Percentiles rank a stretch among this genome's conserved stretches.
These are phyloP conservation scores for Teratosphaeriaceae sp. DNA, from an alignment of 2,329 filamentous ascomycete species.

Conservation along the genomic window DNA sequence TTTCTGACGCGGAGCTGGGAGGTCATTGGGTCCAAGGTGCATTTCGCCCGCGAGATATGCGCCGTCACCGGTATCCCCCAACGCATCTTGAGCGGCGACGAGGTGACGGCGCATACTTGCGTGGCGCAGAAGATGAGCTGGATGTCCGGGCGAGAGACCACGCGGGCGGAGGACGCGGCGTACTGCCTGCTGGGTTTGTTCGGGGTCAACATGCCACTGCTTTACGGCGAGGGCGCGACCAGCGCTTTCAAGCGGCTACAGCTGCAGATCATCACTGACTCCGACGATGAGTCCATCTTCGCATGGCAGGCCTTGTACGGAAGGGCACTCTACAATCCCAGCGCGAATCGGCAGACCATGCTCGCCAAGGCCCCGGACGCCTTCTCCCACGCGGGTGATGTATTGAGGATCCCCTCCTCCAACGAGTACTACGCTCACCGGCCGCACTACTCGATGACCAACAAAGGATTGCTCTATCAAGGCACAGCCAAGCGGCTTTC, in stretches of 20 bases:
- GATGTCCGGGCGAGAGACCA: slow-evolving; percentile 8
- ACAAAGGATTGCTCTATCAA: slow-evolving; percentile 1
- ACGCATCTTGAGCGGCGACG: background rate
- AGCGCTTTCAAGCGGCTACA: slow-evolving; percentile 9
- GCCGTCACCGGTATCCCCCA: background rate
- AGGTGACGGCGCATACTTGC: background rate
- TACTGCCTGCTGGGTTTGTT: slow-evolving; percentile 43
- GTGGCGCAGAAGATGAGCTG: slow-evolving; percentile 11
- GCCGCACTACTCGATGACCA: slow-evolving; percentile 1
- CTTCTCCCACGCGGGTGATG: background rate
- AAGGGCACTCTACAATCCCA: background rate
- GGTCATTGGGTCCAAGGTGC: background rate
- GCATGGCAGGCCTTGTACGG: slow-evolving; percentile 3
- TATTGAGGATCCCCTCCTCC: background rate
- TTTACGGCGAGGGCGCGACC: slow-evolving; percentile 33
- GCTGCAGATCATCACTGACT: slow-evolving; percentile 8
- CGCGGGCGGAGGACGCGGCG: slow-evolving; percentile 34
- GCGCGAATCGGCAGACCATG: background rate
- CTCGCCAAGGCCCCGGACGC: slow-evolving; percentile 1
- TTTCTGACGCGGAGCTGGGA: slow-evolving; percentile 4
- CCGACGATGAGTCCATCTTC: slow-evolving; percentile 8
- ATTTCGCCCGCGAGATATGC: background rate
- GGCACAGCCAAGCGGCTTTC: background rate
- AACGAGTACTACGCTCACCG: background rate
- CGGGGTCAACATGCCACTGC: slow-evolving; percentile 36